phyloP scores from a whole-genome alignment of 1,284 basidiomycete genomes.

The Trametes versicolor region DNA sequence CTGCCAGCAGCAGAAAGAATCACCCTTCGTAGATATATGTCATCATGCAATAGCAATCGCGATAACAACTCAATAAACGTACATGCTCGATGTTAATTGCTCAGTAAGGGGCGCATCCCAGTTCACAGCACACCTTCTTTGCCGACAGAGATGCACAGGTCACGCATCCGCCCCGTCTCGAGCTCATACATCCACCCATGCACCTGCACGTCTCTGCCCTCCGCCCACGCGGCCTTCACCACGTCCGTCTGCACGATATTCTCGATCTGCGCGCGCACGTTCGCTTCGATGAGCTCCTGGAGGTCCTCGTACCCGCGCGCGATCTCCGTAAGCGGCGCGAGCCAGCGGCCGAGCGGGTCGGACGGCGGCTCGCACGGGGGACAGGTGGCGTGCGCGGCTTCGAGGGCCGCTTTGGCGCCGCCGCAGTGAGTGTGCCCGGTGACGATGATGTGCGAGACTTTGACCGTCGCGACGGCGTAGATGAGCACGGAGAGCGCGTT shows the following conservation, averaged over 20 bases:
- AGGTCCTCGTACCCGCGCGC: constrained; percentile 54
- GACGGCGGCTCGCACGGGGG: constrained; percentile 49
- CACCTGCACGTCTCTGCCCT: constrained; percentile 73
- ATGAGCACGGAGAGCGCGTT: constrained; percentile 82
- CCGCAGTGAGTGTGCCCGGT: constrained; percentile 88
- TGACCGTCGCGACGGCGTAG: constrained; percentile 83
- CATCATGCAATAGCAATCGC: too few relatives aligned
- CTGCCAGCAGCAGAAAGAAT: too few relatives aligned
- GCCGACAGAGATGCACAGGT: too few relatives aligned
- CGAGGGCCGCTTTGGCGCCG: constrained; percentile 73
- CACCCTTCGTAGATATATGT: too few relatives aligned
- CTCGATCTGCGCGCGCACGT: constrained; percentile 80
- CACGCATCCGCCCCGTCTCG: constrained; percentile 72
- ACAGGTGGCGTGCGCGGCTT: constrained; percentile 43
- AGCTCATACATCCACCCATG: constrained; percentile 91
- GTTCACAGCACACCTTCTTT: too few relatives aligned
- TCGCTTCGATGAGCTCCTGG: constrained; percentile 71
- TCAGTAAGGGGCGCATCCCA: too few relatives aligned
- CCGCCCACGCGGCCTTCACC: constrained; percentile 77
- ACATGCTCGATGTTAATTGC: too few relatives aligned
- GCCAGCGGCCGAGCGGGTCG: constrained; percentile 75
- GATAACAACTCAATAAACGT: too few relatives aligned
- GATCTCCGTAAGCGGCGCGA: constrained; percentile 73
- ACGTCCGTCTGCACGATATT: constrained; percentile 73
- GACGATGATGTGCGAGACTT: constrained; percentile 86